These are phyloP conservation scores for Asterella californica DNA, from an alignment of 225 moss, liverwort and hornwort species.

Conservation along the genomic window DNA sequence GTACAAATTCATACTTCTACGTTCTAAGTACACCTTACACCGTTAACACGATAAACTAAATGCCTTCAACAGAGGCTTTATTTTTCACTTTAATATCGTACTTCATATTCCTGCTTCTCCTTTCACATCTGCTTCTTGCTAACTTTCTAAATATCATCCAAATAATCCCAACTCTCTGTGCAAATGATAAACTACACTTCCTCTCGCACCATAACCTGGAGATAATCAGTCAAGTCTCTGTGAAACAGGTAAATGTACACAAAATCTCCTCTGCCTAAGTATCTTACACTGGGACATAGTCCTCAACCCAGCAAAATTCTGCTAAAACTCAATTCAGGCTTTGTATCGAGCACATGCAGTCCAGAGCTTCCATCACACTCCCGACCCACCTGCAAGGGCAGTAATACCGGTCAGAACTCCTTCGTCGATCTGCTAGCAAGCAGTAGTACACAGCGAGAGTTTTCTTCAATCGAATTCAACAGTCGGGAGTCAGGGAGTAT, in stretches of 20 bases:
- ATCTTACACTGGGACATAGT: background rate
- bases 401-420: background rate
- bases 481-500: no score
- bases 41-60: no score
- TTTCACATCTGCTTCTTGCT: no score
- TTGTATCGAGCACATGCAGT: conserved; percentile 14
- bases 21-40: no score
- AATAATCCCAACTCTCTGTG: background rate
- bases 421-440: no score
- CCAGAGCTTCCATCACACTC: conserved; percentile 69
- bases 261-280: background rate
- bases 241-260: conserved; percentile 1
- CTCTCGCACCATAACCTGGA: background rate
- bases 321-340: background rate
- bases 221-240: background rate
- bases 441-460: background rate
- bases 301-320: background rate
- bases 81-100: no score
- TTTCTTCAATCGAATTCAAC: no score
- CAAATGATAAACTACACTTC: background rate
- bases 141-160: no score
- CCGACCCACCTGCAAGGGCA: conserved; percentile 81
- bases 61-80: no score
- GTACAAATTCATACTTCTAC: no score
- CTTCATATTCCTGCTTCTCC: no score